Evolutionary conservation across 345 rosid genomes (phyloP).

Genomic region (Aquilaria sinensis): DNA sequence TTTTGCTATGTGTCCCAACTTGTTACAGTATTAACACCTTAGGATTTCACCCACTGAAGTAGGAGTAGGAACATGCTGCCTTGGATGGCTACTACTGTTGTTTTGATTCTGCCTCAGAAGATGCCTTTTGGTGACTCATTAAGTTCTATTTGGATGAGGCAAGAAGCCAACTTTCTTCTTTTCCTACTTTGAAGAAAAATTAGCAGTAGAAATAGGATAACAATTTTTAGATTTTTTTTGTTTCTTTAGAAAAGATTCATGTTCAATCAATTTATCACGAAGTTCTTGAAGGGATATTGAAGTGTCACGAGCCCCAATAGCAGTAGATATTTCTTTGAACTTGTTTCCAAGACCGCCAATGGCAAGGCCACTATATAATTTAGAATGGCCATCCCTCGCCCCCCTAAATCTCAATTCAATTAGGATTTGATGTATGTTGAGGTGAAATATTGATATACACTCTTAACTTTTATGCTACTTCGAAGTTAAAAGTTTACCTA

Average conservation of each 20-base stretch:
- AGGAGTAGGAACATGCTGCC: not conserved
- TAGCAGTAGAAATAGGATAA: not conserved
- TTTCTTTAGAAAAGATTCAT: not conserved
- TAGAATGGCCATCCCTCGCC: no score
- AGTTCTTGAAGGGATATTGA: not conserved
- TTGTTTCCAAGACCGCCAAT: not conserved
- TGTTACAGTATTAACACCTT: not conserved
- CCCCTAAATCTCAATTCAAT: no score
- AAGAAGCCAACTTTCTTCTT: no score
- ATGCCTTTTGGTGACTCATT: no score
- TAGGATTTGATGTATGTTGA: no score
- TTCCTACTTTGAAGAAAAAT: no score
- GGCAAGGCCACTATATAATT: no score
- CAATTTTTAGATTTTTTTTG: not conserved
- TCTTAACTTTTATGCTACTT: no score
- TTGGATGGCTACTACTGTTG: not conserved
- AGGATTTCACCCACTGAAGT: not conserved
- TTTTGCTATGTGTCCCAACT: not conserved
- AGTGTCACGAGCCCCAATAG: not conserved
- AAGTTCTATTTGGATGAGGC: no score
- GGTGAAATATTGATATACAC: no score
- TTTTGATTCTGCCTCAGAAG: no score
- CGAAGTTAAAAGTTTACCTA: no score
- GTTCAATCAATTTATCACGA: not conserved
- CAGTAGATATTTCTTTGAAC: not conserved